A percentile compares a stretch with the other conserved stretches of the same genome.
These are phyloP conservation scores for Botryosphaeria dothidea DNA, from an alignment of 2,329 filamentous ascomycete genomes.

Conservation along the genomic window DNA sequence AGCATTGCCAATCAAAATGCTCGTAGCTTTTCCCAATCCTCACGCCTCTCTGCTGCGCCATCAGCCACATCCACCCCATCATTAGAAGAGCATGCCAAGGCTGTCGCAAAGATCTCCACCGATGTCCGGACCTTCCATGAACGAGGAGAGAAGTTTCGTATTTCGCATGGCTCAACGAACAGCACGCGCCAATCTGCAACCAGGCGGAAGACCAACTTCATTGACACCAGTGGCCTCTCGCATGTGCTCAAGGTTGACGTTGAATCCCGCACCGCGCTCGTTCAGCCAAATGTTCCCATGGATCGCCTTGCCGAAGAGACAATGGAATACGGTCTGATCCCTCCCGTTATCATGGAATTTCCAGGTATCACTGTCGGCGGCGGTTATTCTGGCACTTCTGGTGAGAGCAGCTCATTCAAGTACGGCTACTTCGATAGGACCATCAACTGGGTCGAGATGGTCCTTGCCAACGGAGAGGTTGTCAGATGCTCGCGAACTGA, in stretches of 20 bases:
- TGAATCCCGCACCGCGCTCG: slow-evolving; percentile 57
- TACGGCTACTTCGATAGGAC: slow-evolving; percentile 67
- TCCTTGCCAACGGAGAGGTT: slow-evolving; percentile 62
- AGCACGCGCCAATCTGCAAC: slow-evolving; percentile 61
- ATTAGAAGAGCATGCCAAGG: slow-evolving; percentile 44
- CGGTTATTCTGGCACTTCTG: slow-evolving; percentile 67
- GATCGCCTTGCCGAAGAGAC: slow-evolving; percentile 62
- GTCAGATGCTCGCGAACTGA: slow-evolving; percentile 56
- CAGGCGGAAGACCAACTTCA: slow-evolving; percentile 48
- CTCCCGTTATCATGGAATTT: slow-evolving; percentile 70
- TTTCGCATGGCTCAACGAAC: slow-evolving; percentile 77
- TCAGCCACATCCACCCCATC: slow-evolving; percentile 19
- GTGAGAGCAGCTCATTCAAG: slow-evolving; percentile 69
- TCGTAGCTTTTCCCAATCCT: neutral
- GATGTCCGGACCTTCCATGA: slow-evolving; percentile 53
- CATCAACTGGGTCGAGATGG: slow-evolving; percentile 63
- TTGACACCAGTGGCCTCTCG: slow-evolving; percentile 67
- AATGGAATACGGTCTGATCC: slow-evolving; percentile 57
- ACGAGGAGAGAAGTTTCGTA: slow-evolving; percentile 63
- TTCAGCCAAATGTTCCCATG: slow-evolving; percentile 72
- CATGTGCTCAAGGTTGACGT: slow-evolving; percentile 64
- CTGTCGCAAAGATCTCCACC: slow-evolving; percentile 48
- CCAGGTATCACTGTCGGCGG: slow-evolving; percentile 72
- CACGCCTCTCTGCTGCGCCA: neutral
- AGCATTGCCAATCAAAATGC: neutral